A percentile compares a stretch with the other conserved stretches of the same genome.
phyloP scores from a whole-genome alignment of 169 alveolate species.

The Theileria parva region DNA sequence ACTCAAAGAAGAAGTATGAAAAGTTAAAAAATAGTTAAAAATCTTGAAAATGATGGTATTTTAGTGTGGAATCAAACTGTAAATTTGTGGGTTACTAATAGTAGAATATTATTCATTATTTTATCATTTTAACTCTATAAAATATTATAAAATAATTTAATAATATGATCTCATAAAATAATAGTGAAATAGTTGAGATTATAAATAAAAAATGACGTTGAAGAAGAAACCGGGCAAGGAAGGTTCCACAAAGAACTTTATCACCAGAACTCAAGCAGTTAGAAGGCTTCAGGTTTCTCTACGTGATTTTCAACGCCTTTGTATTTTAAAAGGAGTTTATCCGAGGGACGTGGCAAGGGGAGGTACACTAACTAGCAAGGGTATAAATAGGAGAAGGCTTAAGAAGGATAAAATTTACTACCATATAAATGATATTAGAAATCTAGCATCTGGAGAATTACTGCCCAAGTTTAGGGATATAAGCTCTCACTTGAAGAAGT shows the following conservation, averaged over 20 bases:
- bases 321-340: conserved; percentile 98
- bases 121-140: neutral
- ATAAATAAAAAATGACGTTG: conserved; percentile 46
- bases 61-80: neutral
- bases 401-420: conserved; percentile 90
- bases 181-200: neutral
- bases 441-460: conserved; percentile 85
- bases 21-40: no score
- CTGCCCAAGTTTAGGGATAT: conserved; percentile 85
- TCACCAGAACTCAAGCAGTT: conserved; percentile 68
- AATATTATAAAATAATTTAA: neutral
- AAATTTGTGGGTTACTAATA: neutral
- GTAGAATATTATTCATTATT: neutral
- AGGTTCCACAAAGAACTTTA: conserved; percentile 60
- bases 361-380: conserved; percentile 76
- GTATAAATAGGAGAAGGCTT: conserved; percentile 77
- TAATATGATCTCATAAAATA: conserved; percentile 1
- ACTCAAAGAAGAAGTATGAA: neutral
- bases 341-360: conserved; percentile 98
- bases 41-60: no score
- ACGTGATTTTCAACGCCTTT: conserved; percentile 92
- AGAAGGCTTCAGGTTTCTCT: conserved; percentile 66
- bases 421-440: conserved; percentile 91
- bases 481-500: conserved; percentile 88
- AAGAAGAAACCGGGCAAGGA: conserved; percentile 62